Conservation (phyloP, 257 asterid genomes). For the Primulina eburnea region DNA sequence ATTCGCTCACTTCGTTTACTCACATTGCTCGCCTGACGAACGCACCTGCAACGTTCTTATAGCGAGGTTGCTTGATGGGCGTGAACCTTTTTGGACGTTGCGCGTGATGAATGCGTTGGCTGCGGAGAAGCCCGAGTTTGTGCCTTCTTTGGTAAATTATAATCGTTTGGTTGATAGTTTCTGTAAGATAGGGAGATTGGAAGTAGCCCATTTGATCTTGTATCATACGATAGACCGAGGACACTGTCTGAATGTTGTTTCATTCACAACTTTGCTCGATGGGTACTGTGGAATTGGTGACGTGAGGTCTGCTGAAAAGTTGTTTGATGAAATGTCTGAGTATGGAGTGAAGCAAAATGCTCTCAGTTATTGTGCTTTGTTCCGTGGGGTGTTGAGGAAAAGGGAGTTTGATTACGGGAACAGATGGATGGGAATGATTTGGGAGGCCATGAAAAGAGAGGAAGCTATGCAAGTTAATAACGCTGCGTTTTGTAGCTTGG, state of each 20-base stretch:
- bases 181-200: conserved; percentile 40
- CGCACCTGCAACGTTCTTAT: conserved; percentile 80
- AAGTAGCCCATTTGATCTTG: conserved; percentile 59
- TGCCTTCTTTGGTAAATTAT: conserved; percentile 73
- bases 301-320: conserved; percentile 42
- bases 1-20: conserved; percentile 35
- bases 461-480: conserved; percentile 45
- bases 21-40: conserved; percentile 58
- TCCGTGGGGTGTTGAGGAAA: conserved; percentile 47
- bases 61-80: conserved; percentile 64
- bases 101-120: conserved; percentile 45
- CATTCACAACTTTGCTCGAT: conserved; percentile 64
- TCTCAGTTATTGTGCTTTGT: conserved; percentile 50
- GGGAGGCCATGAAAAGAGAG: conserved; percentile 57
- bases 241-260: conserved; percentile 59
- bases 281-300: conserved; percentile 67
- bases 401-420: conserved; percentile 53
- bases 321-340: conserved; percentile 76
- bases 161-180: conserved; percentile 68
- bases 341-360: conserved; percentile 50
- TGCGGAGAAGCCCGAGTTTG: conserved; percentile 58
- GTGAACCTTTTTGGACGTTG: conserved; percentile 43
- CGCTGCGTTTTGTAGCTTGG: conserved; percentile 64
- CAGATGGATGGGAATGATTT: conserved; percentile 38
- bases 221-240: conserved; percentile 59